Percentiles rank a stretch among this genome's conserved stretches.
Evolutionary conservation across 202 grass and related monocot species (phyloP).

Genomic region (Panicum virgatum): DNA sequence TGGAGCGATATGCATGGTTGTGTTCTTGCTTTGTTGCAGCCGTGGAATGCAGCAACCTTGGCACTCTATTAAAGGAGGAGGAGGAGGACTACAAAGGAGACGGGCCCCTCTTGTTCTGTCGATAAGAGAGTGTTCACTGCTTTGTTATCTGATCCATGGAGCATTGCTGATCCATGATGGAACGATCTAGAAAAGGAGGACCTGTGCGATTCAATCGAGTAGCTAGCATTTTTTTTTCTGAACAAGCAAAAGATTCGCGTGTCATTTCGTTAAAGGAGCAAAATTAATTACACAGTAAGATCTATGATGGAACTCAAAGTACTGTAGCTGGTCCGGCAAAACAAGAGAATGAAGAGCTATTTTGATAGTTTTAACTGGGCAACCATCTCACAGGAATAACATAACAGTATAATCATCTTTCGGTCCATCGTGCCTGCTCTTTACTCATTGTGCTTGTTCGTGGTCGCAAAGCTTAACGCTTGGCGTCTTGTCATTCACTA

Average conservation of each 20-base stretch:
- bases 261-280: neutral
- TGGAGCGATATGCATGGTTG: constrained; percentile 8
- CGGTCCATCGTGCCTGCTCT: neutral
- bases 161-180: constrained; percentile 32
- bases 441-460: too few relatives aligned
- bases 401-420: neutral
- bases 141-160: constrained; percentile 30
- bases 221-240: neutral
- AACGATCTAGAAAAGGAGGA: constrained; percentile 47
- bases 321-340: neutral
- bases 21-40: constrained; percentile 37
- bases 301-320: neutral
- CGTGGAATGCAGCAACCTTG: constrained; percentile 44
- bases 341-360: neutral
- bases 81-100: neutral
- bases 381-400: neutral
- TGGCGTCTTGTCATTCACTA: too few relatives aligned
- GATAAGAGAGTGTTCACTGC: constrained; percentile 6
- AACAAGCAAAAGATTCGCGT: neutral
- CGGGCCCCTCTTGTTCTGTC: constrained; percentile 8
- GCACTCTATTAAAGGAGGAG: constrained; percentile 39
- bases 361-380: neutral
- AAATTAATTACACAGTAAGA: neutral
- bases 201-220: neutral
- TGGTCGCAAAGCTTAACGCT: too few relatives aligned